phyloP scores from a whole-genome alignment of 345 rosid species.

The Rhodamnia argentea region DNA sequence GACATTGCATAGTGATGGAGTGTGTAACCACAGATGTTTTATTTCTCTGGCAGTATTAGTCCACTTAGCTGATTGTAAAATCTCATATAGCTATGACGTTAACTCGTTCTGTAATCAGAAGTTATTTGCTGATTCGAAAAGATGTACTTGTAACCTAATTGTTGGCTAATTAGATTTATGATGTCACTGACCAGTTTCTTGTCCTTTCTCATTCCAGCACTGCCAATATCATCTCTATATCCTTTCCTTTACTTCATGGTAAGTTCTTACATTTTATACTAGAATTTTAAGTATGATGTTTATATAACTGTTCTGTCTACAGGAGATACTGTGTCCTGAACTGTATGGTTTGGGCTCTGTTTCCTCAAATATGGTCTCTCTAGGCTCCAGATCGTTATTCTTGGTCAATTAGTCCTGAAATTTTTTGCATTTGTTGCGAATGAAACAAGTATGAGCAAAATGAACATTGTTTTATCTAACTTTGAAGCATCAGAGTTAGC shows the following conservation, averaged over 20 bases:
- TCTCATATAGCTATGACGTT: not conserved
- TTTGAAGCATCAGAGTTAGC: not conserved
- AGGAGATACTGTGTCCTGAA: not conserved
- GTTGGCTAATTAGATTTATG: not conserved
- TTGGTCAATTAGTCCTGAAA: not conserved
- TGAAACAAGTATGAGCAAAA: not conserved
- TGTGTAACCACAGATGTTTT: not conserved
- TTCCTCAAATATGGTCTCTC: not conserved
- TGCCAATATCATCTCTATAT: constrained; percentile 78
- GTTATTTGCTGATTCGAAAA: not conserved
- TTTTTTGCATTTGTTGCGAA: not conserved
- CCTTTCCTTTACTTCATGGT: constrained; percentile 93
- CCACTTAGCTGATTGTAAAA: not conserved
- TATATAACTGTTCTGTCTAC: not conserved
- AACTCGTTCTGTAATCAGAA: not conserved
- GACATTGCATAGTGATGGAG: not conserved
- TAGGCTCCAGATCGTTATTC: not conserved
- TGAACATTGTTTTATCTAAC: not conserved
- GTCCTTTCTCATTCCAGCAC: constrained; percentile 41
- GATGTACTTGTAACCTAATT: not conserved
- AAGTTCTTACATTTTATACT: constrained; percentile 14
- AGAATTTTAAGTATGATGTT: not conserved
- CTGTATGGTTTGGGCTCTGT: not conserved
- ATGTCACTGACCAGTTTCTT: not conserved
- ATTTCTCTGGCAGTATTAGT: too few relatives aligned